Base-by-base conservation (phyloP, 2,329 filamentous ascomycete genomes). In the Trichoderma sp. region DNA sequence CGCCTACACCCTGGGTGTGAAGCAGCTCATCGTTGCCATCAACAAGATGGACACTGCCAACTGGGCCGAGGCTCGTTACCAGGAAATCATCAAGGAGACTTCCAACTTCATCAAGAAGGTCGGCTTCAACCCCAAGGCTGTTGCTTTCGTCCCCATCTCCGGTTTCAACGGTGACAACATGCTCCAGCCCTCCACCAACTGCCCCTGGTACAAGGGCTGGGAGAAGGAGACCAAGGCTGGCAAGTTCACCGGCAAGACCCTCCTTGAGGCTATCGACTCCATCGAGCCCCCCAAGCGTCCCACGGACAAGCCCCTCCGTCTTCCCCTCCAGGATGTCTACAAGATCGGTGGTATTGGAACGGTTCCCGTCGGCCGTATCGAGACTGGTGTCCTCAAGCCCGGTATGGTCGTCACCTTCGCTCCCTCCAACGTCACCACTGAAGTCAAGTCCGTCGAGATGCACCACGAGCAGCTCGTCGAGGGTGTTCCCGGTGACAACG, bases 21-120 rank as follows among this genome's bases (percentile, higher is more conserved):
- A 93, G 90, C 95, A 99, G 91, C 94, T 99, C 89, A 98, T 99
- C 84, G 95, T 98, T 81, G 96, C 96, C 88, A 97, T 98, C 92
- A 99, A 99, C 95, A 99, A 99, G 94, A 99, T 99, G 96, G 96
- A 99, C 92, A 98, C 95, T 85, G 91, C 93, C 90, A 94, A 97
- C 88, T 99, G 95, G 95, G 91, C 93, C 78, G 92, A 98, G 93
- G 88, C 91, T 77, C 95, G 96, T 89, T 98, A 88, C 94, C 88
- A 95, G 84, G 96, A 98, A 87, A 98, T 99, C 86, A 95, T 98
- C 92, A 98, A 98, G 94, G 96, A 99, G 92, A 98, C 95, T 81
- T 97, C 95, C 88, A 92, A 90, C 90, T 98, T 98, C 93, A 98
- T 99, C 94, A 99, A 98, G 95, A 98, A 99, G 94, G 95, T 98